These are phyloP conservation scores for Eragrostis tef DNA, from an alignment of 202 grass and related monocot genomes.

Conservation along the genomic window DNA sequence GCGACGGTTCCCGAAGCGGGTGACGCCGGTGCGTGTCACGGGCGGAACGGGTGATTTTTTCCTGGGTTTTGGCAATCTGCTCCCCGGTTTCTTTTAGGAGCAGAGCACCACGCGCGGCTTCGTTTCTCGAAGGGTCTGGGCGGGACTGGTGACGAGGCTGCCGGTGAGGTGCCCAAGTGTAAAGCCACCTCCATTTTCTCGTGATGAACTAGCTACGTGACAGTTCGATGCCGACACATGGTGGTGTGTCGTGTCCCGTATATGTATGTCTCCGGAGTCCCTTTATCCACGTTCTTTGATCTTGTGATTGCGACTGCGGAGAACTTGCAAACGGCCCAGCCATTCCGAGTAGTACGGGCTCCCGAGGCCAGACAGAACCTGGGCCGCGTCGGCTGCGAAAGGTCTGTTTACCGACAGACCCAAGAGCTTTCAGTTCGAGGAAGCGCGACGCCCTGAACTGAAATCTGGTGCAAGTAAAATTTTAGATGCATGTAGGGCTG, in stretches of 20 bases:
- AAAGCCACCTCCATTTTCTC: constrained; percentile 24
- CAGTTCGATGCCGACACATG: constrained; percentile 6
- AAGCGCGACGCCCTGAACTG: too few relatives aligned
- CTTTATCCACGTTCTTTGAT: too few relatives aligned
- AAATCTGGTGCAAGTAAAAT: too few relatives aligned
- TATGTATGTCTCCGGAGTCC: neutral
- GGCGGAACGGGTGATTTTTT: neutral
- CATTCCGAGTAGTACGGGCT: too few relatives aligned
- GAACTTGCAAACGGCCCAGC: too few relatives aligned
- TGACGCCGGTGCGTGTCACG: neutral
- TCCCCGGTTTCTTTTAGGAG: neutral
- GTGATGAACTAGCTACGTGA: constrained; percentile 20
- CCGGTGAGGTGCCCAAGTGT: neutral
- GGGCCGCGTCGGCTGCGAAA: too few relatives aligned
- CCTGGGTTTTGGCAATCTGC: neutral
- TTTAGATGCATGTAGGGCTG: too few relatives aligned
- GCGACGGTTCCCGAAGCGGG: neutral
- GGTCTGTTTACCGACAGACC: too few relatives aligned
- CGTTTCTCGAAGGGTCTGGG: constrained; percentile 36
- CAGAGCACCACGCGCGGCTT: neutral
- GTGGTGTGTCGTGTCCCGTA: neutral
- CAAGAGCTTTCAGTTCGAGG: too few relatives aligned
- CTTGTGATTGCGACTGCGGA: too few relatives aligned
- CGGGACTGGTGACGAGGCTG: constrained; percentile 20
- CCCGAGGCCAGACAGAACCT: too few relatives aligned